Percentiles rank a stretch among this genome's conserved stretches.
Evolutionary conservation across 345 rosid genomes (phyloP).

Genomic region (Sonneratia caseolaris): DNA sequence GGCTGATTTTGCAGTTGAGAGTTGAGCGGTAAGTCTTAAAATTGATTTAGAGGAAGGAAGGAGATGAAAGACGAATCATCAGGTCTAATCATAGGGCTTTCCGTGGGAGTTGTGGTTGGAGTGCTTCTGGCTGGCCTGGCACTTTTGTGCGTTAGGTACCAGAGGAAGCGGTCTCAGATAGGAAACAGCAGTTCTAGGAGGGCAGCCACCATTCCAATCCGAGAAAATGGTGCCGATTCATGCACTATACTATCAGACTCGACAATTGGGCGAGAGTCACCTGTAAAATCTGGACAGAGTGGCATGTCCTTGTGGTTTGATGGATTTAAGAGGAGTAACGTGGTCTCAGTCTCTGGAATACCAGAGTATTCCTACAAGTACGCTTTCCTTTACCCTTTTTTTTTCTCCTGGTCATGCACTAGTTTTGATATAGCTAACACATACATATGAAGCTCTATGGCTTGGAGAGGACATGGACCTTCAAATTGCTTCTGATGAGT

Average conservation of each 20-base stretch:
- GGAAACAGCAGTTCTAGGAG: conserved; percentile 82
- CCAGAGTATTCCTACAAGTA: conserved; percentile 91
- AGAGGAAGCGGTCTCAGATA: conserved; percentile 75
- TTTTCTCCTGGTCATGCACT: background rate
- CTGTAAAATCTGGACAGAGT: conserved; percentile 53
- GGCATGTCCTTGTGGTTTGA: conserved; percentile 74
- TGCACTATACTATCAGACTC: conserved; percentile 75
- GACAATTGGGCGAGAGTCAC: conserved; percentile 75
- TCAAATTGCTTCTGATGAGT: background rate
- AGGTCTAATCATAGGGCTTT: conserved; percentile 81
- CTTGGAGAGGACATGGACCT: background rate
- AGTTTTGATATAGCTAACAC: background rate
- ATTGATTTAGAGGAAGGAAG: conserved; percentile 6
- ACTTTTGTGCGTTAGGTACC: conserved; percentile 51
- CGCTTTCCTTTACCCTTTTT: conserved; percentile 10
- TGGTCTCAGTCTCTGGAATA: conserved; percentile 75
- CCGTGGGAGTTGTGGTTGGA: conserved; percentile 89
- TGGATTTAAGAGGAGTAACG: conserved; percentile 51
- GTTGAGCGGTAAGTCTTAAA: conserved; percentile 20
- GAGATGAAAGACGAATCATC: conserved; percentile 76
- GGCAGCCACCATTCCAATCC: conserved; percentile 64
- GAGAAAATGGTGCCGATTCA: conserved; percentile 67
- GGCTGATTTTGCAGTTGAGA: conserved; percentile 12
- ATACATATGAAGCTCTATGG: background rate
- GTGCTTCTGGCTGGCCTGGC: conserved; percentile 59